Evolutionary conservation across 129 eudicot genomes (phyloP).

Genomic region (Flaveria sonorensis): DNA sequence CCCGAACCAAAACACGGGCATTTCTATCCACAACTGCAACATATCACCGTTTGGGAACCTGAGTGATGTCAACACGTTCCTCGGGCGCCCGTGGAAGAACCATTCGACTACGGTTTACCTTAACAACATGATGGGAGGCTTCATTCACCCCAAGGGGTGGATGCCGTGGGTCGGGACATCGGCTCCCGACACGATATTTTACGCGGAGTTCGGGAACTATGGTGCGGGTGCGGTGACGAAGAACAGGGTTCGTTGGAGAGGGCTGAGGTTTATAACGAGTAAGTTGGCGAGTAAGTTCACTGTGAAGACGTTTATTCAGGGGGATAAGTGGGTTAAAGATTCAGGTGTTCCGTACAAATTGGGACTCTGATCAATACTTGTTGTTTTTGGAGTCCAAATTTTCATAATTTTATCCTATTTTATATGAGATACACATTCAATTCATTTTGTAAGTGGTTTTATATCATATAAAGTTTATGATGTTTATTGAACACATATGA

Average conservation of each 20-base stretch:
- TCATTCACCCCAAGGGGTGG: conserved; percentile 27
- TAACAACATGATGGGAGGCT: conserved; percentile 20
- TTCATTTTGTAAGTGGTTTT: conserved; percentile 27
- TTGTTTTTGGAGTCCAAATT: not conserved
- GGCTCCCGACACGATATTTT: conserved; percentile 25
- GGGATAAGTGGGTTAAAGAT: conserved; percentile 25
- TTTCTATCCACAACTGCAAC: conserved; percentile 30
- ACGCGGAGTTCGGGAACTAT: conserved; percentile 12
- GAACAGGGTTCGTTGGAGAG: conserved; percentile 21
- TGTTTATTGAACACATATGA: no score
- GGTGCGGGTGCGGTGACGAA: conserved; percentile 25
- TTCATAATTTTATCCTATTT: not conserved
- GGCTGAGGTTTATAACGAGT: conserved; percentile 14
- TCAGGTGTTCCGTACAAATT: conserved; percentile 15
- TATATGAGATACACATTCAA: conserved; percentile 22
- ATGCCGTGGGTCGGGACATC: conserved; percentile 31
- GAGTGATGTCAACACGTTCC: conserved; percentile 13
- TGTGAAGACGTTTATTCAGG: conserved; percentile 20
- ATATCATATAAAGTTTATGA: no score
- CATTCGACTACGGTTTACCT: conserved; percentile 21
- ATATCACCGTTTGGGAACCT: conserved; percentile 24
- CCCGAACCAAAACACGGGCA: conserved; percentile 27
- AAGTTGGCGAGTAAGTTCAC: conserved; percentile 23
- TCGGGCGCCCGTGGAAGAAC: conserved; percentile 32
- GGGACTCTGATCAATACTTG: conserved; percentile 37